Evolutionary conservation across 768 basidiomycete genomes (phyloP), one percentile per base, ranked within the genome.

Genomic region (Rhodotorula toruloides): DNA sequence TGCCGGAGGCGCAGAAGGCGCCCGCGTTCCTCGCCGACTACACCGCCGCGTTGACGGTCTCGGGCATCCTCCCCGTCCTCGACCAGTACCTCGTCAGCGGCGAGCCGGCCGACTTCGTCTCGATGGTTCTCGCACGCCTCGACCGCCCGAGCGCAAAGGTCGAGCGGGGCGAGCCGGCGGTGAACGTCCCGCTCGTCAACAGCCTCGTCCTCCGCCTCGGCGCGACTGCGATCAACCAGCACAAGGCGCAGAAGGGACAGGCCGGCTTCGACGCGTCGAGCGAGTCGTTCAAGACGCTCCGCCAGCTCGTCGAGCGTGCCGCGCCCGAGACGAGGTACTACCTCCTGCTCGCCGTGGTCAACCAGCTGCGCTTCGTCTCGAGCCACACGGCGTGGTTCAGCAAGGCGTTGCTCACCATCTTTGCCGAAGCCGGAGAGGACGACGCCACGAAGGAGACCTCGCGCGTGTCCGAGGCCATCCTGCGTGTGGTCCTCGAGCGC

Each of bases 181-280:
- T 76, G 81, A 93, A 96, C 78, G 78, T 92, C 58, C 83, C 93
- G 17, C 81, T 97, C 72, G 85, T 97, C 76, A 97, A 97, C 76
- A 86, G 93, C 31, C 82, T 97, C 69, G 92, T 96, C 72, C 88
- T 97, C 85, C 97, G 92, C 79, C 85, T 92, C 58, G 93, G 92
- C n/a, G 88, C 91, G 29, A 90, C 89, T 19, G 89, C 91, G 36
- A 87, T 96, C 52, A 89, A 88, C 19, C 88, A 92, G 77, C 86
- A 87, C 49, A 91, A 92, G 76, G 86, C 89, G 3, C 83, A 86
- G 77, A 91, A 86, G 73, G 90, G 90, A 27, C 84, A 86, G 27
- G 84, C 88, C 16, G 81, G 87, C 60, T 99, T 97, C 77, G 84
- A 88, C 61, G 77, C 88, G 16, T 85, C 83, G 48, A 89, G 91